A percentile compares a stretch with the other conserved stretches of the same genome.
Evolutionary conservation across 345 rosid species (phyloP).

Genomic region (Citrus medica): DNA sequence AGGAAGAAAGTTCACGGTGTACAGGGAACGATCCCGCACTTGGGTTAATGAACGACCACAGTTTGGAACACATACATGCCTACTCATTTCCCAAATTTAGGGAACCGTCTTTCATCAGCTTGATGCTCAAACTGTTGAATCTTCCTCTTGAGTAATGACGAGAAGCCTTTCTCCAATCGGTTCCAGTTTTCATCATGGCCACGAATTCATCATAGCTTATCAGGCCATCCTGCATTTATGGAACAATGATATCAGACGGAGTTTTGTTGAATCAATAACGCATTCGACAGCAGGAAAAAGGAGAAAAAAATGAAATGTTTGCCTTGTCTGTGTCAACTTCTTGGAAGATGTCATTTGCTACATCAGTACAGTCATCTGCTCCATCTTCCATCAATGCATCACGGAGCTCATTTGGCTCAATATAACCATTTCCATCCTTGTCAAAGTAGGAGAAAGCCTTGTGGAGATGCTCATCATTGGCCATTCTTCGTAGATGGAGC

Average conservation of each 20-base stretch:
- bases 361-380: conserved; percentile 82
- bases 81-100: conserved; percentile 76
- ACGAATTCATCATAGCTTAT: conserved; percentile 97
- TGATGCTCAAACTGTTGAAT: conserved; percentile 96
- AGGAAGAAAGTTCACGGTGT: conserved; percentile 24
- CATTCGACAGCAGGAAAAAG: background rate
- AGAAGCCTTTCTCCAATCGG: conserved; percentile 99
- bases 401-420: conserved; percentile 87
- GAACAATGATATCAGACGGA: conserved; percentile 10
- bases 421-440: conserved; percentile 87
- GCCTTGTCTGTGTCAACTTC: conserved; percentile 99
- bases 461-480: conserved; percentile 93
- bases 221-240: conserved; percentile 69
- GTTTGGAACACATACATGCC: conserved; percentile 16
- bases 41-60: conserved; percentile 11
- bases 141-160: conserved; percentile 99
- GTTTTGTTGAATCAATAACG: background rate
- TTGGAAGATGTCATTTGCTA: conserved; percentile 96
- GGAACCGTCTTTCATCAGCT: conserved; percentile 97
- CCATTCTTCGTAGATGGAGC: conserved; percentile 90
- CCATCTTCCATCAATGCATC: conserved; percentile 95
- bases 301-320: conserved; percentile 3
- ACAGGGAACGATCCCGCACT: conserved; percentile 22
- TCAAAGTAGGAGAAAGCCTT: conserved; percentile 98
- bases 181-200: conserved; percentile 99